Conservation (phyloP, 768 basidiomycete genomes). For the Trametes meyenii region DNA sequence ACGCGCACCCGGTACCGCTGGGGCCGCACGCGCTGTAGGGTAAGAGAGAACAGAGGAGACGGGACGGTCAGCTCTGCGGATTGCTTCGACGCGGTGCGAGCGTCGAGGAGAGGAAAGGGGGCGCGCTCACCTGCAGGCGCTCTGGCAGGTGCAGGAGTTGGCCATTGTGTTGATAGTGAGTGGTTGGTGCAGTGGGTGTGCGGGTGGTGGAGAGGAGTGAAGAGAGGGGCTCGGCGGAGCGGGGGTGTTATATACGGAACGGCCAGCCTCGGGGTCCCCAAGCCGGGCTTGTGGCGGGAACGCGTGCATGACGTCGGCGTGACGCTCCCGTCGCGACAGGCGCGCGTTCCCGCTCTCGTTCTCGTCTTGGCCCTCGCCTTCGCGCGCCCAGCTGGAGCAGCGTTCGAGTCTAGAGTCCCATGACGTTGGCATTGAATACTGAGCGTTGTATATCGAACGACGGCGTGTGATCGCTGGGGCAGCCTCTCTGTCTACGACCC, state of each 20-base stretch:
- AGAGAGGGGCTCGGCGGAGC: neutral
- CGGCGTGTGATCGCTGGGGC: too few species aligned
- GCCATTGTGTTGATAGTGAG: slow-evolving; percentile 25
- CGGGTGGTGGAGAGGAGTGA: neutral
- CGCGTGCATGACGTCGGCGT: neutral
- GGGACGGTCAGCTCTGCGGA: neutral
- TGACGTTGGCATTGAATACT: too few species aligned
- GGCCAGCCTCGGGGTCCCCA: neutral
- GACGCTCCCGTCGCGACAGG: neutral
- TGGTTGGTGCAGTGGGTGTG: neutral
- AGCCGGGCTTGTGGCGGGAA: neutral
- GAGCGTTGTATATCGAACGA: too few species aligned
- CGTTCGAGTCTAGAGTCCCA: too few species aligned
- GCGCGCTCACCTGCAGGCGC: slow-evolving; percentile 31
- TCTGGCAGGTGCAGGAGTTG: slow-evolving; percentile 33
- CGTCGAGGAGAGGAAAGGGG: neutral
- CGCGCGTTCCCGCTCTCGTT: too few species aligned
- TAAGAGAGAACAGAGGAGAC: too few species aligned
- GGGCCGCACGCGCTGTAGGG: slow-evolving; percentile 35
- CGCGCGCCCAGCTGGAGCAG: too few species aligned
- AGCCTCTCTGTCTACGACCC: too few species aligned
- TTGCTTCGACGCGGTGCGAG: neutral
- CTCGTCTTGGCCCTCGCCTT: too few species aligned
- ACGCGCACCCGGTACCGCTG: slow-evolving; percentile 36
- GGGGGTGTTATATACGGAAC: neutral